Evolutionary conservation across 2,329 filamentous ascomycete genomes (phyloP).

Genomic region (Colletotrichum lupini): DNA sequence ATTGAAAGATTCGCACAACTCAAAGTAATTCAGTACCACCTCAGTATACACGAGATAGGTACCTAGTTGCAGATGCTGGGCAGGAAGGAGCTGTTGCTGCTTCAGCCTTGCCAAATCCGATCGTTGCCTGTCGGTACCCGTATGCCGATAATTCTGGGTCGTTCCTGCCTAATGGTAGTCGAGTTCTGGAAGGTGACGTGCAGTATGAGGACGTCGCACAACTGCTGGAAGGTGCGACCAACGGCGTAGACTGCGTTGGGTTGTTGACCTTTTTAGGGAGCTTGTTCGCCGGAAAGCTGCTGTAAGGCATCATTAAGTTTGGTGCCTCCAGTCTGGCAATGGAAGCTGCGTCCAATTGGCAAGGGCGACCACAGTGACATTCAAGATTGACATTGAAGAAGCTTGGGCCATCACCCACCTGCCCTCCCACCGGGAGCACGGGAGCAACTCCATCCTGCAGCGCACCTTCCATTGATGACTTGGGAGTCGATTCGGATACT

Average conservation of each 20-base stretch:
- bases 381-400: neutral
- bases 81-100: neutral
- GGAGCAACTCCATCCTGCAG: too few relatives aligned
- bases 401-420: neutral
- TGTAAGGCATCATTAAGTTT: too few relatives aligned
- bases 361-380: neutral
- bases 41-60: neutral
- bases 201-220: neutral
- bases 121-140: neutral
- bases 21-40: too few relatives aligned
- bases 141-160: neutral
- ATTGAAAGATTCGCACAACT: neutral
- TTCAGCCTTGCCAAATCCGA: conserved; percentile 12
- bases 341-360: too few relatives aligned
- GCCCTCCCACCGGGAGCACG: too few relatives aligned
- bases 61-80: neutral
- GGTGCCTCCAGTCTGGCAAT: too few relatives aligned
- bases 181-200: neutral
- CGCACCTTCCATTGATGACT: too few relatives aligned
- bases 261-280: neutral
- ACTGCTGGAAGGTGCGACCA: neutral
- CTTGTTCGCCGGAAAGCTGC: too few relatives aligned
- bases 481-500: neutral
- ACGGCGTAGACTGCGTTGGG: neutral
- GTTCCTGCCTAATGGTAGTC: neutral